These are phyloP conservation scores for Oryza meridionalis DNA, from an alignment of 176 grass and related monocot species.

Conservation along the genomic window DNA sequence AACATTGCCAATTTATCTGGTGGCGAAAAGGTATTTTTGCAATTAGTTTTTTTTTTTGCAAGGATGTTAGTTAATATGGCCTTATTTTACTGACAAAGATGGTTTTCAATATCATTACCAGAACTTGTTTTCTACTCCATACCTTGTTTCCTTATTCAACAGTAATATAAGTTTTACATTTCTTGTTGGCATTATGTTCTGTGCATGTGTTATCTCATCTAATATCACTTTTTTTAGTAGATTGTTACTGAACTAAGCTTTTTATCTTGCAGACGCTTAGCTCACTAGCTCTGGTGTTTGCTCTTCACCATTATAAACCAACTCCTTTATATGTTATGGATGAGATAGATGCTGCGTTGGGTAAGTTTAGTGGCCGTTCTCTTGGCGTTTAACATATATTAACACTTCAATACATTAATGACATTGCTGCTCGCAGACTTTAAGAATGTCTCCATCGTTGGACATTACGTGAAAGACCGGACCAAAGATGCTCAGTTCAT, in stretches of 20 bases:
- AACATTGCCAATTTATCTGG: slow-evolving; percentile 98
- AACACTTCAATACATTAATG: slow-evolving; percentile 15
- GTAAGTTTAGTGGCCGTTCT: slow-evolving; percentile 43
- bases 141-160: background rate
- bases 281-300: slow-evolving; percentile 94
- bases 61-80: background rate
- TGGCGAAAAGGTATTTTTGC: slow-evolving; percentile 81
- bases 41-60: background rate
- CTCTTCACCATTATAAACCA: slow-evolving; percentile 99
- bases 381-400: background rate
- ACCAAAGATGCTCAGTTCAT: slow-evolving; percentile 98
- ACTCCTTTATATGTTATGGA: slow-evolving; percentile 99
- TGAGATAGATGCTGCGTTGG: slow-evolving; percentile 96
- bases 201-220: background rate
- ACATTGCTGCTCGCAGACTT: slow-evolving; percentile 67
- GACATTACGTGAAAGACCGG: slow-evolving; percentile 96
- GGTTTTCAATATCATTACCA: background rate
- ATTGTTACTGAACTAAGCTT: background rate
- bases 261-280: slow-evolving; percentile 70
- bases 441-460: slow-evolving; percentile 98
- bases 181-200: background rate
- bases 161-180: background rate
- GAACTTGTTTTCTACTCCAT: background rate
- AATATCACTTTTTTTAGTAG: background rate
- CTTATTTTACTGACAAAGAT: slow-evolving; percentile 11